A percentile compares a stretch with the other conserved stretches of the same genome.
These are phyloP conservation scores for Aechmea fasciata DNA, from an alignment of 176 grass and related monocot species.

Conservation along the genomic window DNA sequence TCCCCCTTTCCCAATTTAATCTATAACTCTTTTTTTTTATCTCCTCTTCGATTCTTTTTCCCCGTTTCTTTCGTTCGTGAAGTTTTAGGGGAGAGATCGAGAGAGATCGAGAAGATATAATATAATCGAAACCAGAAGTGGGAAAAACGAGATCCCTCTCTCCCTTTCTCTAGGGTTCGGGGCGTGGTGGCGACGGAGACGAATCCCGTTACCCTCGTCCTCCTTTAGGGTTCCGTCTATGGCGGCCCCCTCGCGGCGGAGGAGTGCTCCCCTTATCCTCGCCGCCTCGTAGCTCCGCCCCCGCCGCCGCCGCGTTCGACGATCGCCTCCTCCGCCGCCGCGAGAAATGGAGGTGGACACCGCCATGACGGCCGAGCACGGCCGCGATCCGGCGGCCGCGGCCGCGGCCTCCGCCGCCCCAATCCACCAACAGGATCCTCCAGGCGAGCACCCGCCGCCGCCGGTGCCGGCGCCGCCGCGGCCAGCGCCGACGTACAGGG, in stretches of 20 bases:
- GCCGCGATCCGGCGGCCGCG: conserved; percentile 34
- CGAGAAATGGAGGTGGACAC: conserved; percentile 23
- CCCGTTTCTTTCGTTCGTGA: too few relatives aligned
- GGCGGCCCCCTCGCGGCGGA: background rate
- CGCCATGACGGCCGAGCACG: conserved; percentile 40
- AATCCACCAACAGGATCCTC: background rate
- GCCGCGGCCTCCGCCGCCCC: conserved; percentile 17
- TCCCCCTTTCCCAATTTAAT: background rate
- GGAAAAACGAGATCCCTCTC: background rate
- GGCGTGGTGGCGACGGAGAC: background rate
- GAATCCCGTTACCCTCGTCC: background rate
- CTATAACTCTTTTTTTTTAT: background rate
- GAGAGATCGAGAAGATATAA: background rate
- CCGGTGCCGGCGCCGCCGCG: conserved; percentile 22
- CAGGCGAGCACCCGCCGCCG: conserved; percentile 10
- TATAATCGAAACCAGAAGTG: background rate
- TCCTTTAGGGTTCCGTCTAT: background rate
- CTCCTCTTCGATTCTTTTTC: background rate
- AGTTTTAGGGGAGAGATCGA: too few relatives aligned
- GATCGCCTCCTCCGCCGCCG: background rate
- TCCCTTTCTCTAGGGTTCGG: background rate
- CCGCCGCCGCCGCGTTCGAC: background rate
- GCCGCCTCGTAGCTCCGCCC: background rate
- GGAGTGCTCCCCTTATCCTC: background rate
- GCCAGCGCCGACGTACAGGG: conserved; percentile 69